Base-by-base conservation (phyloP, 768 basidiomycete genomes). In the Zangia roseola region DNA sequence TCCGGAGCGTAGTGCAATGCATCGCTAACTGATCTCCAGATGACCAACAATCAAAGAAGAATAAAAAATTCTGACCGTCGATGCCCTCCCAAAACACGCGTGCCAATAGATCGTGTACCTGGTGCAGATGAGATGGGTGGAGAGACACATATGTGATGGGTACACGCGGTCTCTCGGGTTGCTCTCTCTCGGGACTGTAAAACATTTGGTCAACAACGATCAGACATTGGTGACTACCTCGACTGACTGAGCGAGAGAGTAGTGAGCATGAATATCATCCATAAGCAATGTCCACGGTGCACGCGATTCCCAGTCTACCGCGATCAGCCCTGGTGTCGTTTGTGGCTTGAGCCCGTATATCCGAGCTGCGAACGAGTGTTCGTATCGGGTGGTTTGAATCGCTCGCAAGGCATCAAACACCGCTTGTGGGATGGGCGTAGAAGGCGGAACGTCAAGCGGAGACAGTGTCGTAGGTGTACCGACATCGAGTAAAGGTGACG, bases 1-100 rank as follows among this genome's bases (percentile, higher is more conserved):
- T 88, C 86, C 2, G 90, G 87, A 5, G 69, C 73, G 53, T 82
- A 82, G 37, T 83, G 74, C 47, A 91, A 73, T 5, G 85, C 79
- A 56, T 89, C 87, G 50, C 75, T 78, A 26, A 91, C 90, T 91
- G 20, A 31, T 43, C 3, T 34, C 44, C 36, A 7, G 25, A n/a
- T 7, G 28, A 25, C 53, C 17, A 57, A 48, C 21, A 36, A 41
- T 36, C 20, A 30, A 19, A 21, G 25, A 19, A 23, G 2, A 25
- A 9, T 0, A 21, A 39, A 9, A 23, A 10, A 28, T 36, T 51
- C 75, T 43, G 48, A 88, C 89, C 82, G 62, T 88, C 77, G 35
- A 92, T 84, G 13, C 86, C 88, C 10, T 77, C 69, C 90, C 90
- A 91, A 62, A 92, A 92, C 0, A 74, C 77, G 10, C 82, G 74